Evolutionary conservation across 2,329 filamentous ascomycete species (phyloP), one percentile per base, ranked within the genome.

Genomic region (Scytalidium sp.): DNA sequence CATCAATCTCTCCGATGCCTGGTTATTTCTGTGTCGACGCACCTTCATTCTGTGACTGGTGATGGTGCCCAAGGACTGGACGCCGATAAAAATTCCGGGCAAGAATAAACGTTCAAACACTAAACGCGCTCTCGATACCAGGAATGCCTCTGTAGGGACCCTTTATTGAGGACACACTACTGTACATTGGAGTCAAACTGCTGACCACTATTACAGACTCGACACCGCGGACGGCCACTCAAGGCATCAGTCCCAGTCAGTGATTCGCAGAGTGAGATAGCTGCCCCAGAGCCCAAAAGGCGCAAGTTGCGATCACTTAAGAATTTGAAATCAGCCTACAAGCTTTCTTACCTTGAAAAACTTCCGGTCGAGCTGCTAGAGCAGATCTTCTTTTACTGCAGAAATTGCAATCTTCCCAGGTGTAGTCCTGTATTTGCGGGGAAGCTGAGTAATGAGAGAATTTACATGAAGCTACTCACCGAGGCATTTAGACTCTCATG

Each of bases 341-440:
- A 60, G 42, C 64, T 62, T 59, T 60, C 61, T 2, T 25, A 19
- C 7, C 52, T 67, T 3, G 64, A 67, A 46, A 61, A 50, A 23
- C 53, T 66, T 6, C 64, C 64, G 2, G 56, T 51, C 1, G 64
- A 67, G 47, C 43, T 67, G 6, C 47, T 67, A 2, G 57, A 63
- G 45, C 53, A 45, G 8, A 57, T 67, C 22, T 65, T 61, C 43
- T 49, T 64, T 13, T 53, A 54, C 41, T 56, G 56, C 29, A 41
- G 63, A 51, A 65, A 66, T 45, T 36, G 62, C 17, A 52, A 55
- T 36, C 50, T 67, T 23, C 60, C 64, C 17, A 53, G 51, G 43
- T 50, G 61, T 15, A 66, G 63, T 47, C 63, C 61, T 15, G 47
- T 60, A 6, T 56, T 67, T 45, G 56, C 54, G 19, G 57, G 51